Evolutionary conservation across 148 eudicot genomes (phyloP).

Genomic region (Vaccinium vitisidaea): DNA sequence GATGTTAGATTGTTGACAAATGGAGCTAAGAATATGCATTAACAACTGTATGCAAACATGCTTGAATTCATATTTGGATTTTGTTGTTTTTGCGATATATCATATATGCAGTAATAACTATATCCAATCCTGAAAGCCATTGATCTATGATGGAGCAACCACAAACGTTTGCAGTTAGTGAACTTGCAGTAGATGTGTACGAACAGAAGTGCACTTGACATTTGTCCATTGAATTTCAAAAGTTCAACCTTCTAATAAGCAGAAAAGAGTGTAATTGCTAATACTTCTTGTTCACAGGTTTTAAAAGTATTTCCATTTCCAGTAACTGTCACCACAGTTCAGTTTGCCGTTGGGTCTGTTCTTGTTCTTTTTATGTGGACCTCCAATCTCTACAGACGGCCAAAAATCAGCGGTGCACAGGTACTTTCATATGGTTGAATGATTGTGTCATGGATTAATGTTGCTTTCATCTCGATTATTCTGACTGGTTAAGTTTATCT

Average conservation of each 20-base stretch:
- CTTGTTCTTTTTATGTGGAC: conserved; percentile 80
- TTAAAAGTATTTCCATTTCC: conserved; percentile 78
- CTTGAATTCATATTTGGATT: background rate
- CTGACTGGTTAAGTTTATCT: conserved; percentile 7
- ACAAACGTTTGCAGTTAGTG: background rate
- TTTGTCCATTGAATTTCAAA: background rate
- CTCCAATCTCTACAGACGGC: conserved; percentile 68
- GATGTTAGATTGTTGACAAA: background rate
- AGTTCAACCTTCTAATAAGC: background rate
- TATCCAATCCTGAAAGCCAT: background rate
- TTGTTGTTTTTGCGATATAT: conserved; percentile 4
- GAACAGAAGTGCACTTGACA: background rate
- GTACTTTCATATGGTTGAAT: conserved; percentile 31
- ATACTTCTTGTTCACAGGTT: conserved; percentile 49
- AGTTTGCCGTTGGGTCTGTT: conserved; percentile 79
- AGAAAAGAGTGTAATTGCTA: background rate
- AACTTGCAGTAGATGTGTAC: background rate
- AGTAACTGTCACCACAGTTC: conserved; percentile 63
- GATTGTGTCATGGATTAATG: background rate
- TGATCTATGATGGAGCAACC: background rate
- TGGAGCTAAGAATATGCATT: background rate
- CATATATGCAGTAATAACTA: background rate
- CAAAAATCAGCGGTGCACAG: conserved; percentile 74
- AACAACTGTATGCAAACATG: no score
- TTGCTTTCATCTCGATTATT: background rate